Base-by-base conservation (phyloP, 2,329 filamentous ascomycete species). In the Graphium sp. region DNA sequence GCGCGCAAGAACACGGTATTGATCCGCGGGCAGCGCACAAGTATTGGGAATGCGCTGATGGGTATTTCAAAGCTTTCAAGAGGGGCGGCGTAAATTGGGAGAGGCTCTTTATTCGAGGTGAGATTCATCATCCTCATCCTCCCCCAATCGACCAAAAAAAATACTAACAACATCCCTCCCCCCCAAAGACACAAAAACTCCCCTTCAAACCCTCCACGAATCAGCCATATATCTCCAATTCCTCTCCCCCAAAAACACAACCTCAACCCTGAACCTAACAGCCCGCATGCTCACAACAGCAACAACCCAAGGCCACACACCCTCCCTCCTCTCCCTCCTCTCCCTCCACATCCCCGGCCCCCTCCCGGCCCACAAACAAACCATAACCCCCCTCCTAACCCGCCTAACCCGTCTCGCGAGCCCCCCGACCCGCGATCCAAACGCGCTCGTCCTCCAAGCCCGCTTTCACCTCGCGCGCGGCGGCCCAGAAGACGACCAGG, bases 361-460 rank as follows among this genome's bases (percentile, higher is more conserved):
- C n/a, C n/a, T n/a, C n/a, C n/a, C n/a, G n/a, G n/a, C n/a, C n/a
- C n/a, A n/a, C n/a, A n/a, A n/a, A n/a, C n/a, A n/a, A n/a, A n/a
- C n/a, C n/a, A n/a, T n/a, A n/a, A n/a, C n/a, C 10, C 34, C 41
- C 14, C 33, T 39, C 4, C 45, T 50, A 28, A 28, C 34, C 2
- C 44, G 42, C 11, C 52, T 52, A 37, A 40, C 36, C 34, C 28
- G 41, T 16, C 35, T 56, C 7, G 39, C 52, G n/a, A n/a, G n/a
- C 17, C 24, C 37, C 9, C 31, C 35, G 18, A 44, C 40, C 16
- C 41, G 37, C n/a, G 41, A 56, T 21, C 39, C 49, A 4, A 40
- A 56, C 24, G 53, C 50, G 18, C 38, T 55, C 14, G 43, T 46
- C 4, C 37, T 44, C 7, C 43, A 53, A 23, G 53, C 34, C 20